Evolutionary conservation across 225 moss, liverwort and hornwort species (phyloP), one percentile per base, ranked within the genome.

Genomic region (Marchantia paleacea): DNA sequence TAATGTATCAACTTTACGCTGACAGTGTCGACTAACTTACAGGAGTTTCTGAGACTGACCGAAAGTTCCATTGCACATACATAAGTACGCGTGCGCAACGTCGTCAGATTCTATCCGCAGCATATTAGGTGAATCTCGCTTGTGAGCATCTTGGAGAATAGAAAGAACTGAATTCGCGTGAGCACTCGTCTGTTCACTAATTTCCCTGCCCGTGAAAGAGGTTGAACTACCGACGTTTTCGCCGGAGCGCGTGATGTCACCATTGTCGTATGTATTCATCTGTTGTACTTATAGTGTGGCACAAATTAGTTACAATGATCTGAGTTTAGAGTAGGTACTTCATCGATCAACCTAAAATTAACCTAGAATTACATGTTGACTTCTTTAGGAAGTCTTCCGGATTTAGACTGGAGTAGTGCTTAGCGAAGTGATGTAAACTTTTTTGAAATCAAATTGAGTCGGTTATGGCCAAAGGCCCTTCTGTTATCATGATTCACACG

Each of bases 311-410:
- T 61, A 19, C n/a, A 39, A 19, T 62, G 5, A 18, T 15, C 58
- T 15, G 58, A 58, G 18, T 0, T 4, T 15, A 58, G 58, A 20
- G 0, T 20, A 58, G 58, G 13, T 58, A 58, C 18, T 19, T 58
- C 4, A 58, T 16, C 3, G 2, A 39, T 39, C 39, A 5, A 39
- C 39, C 39, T 39, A 39, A 58, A 16, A 18, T 58, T 1, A 24
- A 19, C 39, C 18, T 31, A 69, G 18, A 50, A n/a, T 10, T 51
- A 72, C 52, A 72, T 72, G 72, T 72, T 51, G 72, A 72, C 51
- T 72, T 72, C 72, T 24, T 0, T 52, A 50, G 72, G 69, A 72
- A 50, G 72, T 72, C 72, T 72, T 72, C 72, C 72, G 72, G 72
- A 18, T 12, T 19, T 72, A 51, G 50, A 69, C 4, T 52, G 39